Evolutionary conservation across 2,329 filamentous ascomycete species (phyloP).

Genomic region (Alternaria alternata): DNA sequence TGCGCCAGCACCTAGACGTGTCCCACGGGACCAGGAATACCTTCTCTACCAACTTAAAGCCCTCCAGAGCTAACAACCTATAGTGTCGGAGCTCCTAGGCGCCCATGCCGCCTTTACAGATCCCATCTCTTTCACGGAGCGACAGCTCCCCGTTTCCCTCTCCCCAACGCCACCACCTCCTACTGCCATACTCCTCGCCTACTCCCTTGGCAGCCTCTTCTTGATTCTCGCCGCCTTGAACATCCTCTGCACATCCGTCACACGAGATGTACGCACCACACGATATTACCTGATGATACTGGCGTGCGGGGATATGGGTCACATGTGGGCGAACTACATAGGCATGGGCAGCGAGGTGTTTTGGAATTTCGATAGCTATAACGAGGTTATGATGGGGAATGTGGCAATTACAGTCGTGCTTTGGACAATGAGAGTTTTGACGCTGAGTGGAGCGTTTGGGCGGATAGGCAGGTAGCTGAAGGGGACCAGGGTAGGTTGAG

Average conservation of each 20-base stretch:
- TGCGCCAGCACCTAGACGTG: background rate
- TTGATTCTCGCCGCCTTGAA: slow-evolving; percentile 31
- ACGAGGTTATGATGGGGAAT: slow-evolving; percentile 40
- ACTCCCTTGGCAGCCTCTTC: slow-evolving; percentile 36
- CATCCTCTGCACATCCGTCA: slow-evolving; percentile 34
- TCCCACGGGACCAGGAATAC: background rate
- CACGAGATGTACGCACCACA: slow-evolving; percentile 34
- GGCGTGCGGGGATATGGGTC: slow-evolving; percentile 33
- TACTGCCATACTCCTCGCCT: slow-evolving; percentile 26
- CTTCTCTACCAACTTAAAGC: background rate
- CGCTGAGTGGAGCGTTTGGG: slow-evolving; percentile 35
- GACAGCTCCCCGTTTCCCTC: slow-evolving; percentile 25
- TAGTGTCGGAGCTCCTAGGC: slow-evolving; percentile 22
- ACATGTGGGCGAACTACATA: slow-evolving; percentile 34
- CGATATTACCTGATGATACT: slow-evolving; percentile 33
- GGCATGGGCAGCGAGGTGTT: slow-evolving; percentile 33
- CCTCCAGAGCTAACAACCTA: background rate
- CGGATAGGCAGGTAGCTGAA: slow-evolving; percentile 15
- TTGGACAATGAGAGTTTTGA: slow-evolving; percentile 31
- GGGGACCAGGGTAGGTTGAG: background rate
- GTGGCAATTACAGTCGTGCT: slow-evolving; percentile 34
- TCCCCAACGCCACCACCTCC: slow-evolving; percentile 12
- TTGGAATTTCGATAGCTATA: slow-evolving; percentile 33
- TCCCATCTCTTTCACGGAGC: slow-evolving; percentile 25
- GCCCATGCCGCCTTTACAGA: slow-evolving; percentile 22